A percentile compares a stretch with the other conserved stretches of the same genome.
Conservation (phyloP, 768 basidiomycete genomes). For the Macrolepiota albuminosa region DNA sequence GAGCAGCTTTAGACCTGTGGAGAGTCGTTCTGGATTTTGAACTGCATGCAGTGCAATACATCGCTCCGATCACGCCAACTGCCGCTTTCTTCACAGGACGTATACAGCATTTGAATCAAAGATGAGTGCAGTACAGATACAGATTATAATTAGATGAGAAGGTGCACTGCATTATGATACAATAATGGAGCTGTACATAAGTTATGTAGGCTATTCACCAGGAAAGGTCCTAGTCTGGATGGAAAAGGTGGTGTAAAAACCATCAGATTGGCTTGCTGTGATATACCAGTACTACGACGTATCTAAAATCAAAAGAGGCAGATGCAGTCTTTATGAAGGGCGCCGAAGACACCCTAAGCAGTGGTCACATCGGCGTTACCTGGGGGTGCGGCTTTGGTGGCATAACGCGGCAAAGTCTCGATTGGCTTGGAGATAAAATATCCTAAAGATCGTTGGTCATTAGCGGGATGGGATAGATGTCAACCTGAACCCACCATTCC, state of each 20-base stretch:
- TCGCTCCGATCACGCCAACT: background rate
- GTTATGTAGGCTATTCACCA: background rate
- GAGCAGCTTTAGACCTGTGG: background rate
- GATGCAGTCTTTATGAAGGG: background rate
- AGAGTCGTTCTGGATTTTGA: background rate
- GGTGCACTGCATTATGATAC: background rate
- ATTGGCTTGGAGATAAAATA: constrained; percentile 59
- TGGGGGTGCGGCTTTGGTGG: constrained; percentile 26
- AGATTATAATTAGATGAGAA: background rate
- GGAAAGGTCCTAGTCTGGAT: background rate
- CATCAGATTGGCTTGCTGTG: background rate
- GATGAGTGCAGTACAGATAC: background rate
- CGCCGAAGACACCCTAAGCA: background rate
- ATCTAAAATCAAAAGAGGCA: background rate
- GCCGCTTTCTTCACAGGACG: too few relatives aligned
- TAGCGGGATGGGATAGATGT: background rate
- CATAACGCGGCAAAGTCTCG: constrained; percentile 59
- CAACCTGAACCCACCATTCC: constrained; percentile 40
- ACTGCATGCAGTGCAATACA: background rate
- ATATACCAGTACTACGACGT: background rate
- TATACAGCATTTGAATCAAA: background rate
- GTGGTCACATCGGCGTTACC: constrained; percentile 7
- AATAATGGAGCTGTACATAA: too few relatives aligned
- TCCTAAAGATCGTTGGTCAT: constrained; percentile 22
- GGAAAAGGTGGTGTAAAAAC: background rate